Percentiles rank a stretch among this genome's conserved stretches.
phyloP scores from a whole-genome alignment of 2,329 filamentous ascomycete species.

The Rasamsonia emersonii region DNA sequence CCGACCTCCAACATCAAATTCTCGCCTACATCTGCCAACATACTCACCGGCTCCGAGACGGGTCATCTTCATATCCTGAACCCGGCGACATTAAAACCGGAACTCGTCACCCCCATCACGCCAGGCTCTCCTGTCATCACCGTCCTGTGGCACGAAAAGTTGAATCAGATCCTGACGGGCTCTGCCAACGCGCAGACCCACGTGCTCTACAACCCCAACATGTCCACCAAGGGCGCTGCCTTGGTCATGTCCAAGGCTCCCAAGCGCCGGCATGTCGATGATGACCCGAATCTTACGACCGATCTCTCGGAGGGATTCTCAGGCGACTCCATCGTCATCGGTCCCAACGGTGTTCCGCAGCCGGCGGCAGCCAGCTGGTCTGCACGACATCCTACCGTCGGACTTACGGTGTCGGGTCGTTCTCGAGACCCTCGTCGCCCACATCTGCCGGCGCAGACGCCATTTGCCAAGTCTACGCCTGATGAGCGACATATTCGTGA shows the following conservation, averaged over 20 bases:
- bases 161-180: slow-evolving; percentile 93
- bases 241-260: slow-evolving; percentile 87
- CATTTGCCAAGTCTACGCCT: slow-evolving; percentile 82
- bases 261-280: slow-evolving; percentile 91
- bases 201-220: slow-evolving; percentile 81
- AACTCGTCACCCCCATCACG: slow-evolving; percentile 82
- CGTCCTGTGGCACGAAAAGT: slow-evolving; percentile 83
- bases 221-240: slow-evolving; percentile 71
- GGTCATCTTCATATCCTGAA: slow-evolving; percentile 90
- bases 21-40: slow-evolving; percentile 70
- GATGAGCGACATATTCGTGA: slow-evolving; percentile 83
- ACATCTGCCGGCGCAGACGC: slow-evolving; percentile 75
- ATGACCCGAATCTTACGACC: slow-evolving; percentile 79
- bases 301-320: slow-evolving; percentile 74
- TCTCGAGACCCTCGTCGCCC: slow-evolving; percentile 74
- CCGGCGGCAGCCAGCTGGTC: slow-evolving; percentile 57
- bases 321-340: slow-evolving; percentile 69
- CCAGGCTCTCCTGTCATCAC: slow-evolving; percentile 72
- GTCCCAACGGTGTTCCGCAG: slow-evolving; percentile 63
- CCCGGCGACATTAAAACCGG: slow-evolving; percentile 76
- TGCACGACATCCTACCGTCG: slow-evolving; percentile 58
- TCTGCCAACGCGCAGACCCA: slow-evolving; percentile 86
- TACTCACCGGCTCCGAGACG: slow-evolving; percentile 79
- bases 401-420: slow-evolving; percentile 68
- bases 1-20: slow-evolving; percentile 83